Base-by-base conservation (phyloP, 192 early-diverging fungal species). In the Linnemannia schmuckeri region DNA sequence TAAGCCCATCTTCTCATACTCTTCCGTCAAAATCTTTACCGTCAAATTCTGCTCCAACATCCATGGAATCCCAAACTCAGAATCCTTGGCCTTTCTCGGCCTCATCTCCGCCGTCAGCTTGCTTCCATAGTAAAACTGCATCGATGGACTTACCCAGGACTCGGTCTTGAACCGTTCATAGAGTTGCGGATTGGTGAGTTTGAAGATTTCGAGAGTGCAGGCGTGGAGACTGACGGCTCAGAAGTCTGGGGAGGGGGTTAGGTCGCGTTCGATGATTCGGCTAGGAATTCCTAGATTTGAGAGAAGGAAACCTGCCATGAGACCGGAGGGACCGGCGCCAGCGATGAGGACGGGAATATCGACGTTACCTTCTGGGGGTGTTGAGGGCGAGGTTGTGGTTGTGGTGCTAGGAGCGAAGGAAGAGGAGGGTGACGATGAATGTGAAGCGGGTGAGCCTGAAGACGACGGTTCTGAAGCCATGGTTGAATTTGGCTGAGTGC, bases 321-420 rank as follows among this genome's bases (percentile, higher is more conserved):
- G 37, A n/a, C 82, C 77, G 5, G 61, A 7, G 22, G 82, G 82
- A 22, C 82, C 76, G 4, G 76, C 76, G 7, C 82, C 82, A 2
- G 47, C 70, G 27, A 83, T 83, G 22, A 83, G 37, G 24, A 78
- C 76, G 1, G 82, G 76, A 1, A 66, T 24, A 52, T 52, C 49
- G 17, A 52, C 18, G 49, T 52, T 52, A 3, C 42, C 10, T 7
- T 15, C 17, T 52, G 18, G 49, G 49, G 49, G 17, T 18, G 4
- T 52, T 52, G 49, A 22, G 49, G 49, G 18, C 17, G 20, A 5
- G 49, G 49, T 6, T 2, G 49, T 52, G 49, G 17, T 52, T 52
- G 49, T 52, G 18, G 49, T 52, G 18, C 6, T 52, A 22, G 49
- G 49, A 20, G 49, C 5, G 49, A 18, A 22, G 49, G 49, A 52